Evolutionary conservation across 2,329 filamentous ascomycete species (phyloP).

Genomic region (Graphilbum ipis-grandicollis): DNA sequence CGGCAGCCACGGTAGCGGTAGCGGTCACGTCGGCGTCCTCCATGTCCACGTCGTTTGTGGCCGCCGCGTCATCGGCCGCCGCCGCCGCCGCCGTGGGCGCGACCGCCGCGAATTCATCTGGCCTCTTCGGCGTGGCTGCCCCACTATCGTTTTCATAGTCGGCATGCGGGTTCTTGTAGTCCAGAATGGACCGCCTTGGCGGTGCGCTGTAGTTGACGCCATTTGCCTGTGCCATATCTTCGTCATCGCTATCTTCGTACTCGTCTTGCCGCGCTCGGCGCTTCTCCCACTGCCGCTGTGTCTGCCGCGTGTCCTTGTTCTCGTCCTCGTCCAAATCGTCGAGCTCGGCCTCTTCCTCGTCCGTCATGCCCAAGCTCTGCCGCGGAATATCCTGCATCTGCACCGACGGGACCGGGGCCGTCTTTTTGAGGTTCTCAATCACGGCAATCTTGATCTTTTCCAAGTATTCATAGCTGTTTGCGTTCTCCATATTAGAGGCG

Average conservation of each 20-base stretch:
- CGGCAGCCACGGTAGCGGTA: not conserved
- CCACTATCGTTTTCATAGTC: constrained; percentile 21
- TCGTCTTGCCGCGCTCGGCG: constrained; percentile 61
- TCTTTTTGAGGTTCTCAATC: constrained; percentile 72
- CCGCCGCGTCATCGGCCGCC: constrained; percentile 3
- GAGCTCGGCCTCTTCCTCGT: constrained; percentile 48
- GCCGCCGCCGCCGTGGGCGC: not conserved
- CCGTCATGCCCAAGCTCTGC: constrained; percentile 43
- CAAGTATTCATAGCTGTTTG: constrained; percentile 68
- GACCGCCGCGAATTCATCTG: no score
- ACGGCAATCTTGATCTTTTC: constrained; percentile 68
- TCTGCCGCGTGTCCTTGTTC: constrained; percentile 69
- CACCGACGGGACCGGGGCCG: constrained; percentile 73
- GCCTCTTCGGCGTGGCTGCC: constrained; percentile 1
- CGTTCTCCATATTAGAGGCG: constrained; percentile 78
- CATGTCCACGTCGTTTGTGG: constrained; percentile 16
- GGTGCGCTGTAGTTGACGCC: constrained; percentile 36
- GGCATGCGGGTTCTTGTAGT: constrained; percentile 27
- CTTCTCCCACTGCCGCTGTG: constrained; percentile 69
- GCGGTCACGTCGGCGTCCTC: constrained; percentile 14
- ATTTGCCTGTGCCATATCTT: constrained; percentile 58
- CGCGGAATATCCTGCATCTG: constrained; percentile 69
- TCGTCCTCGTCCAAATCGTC: constrained; percentile 67
- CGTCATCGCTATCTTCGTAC: constrained; percentile 76
- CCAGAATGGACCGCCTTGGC: constrained; percentile 31